Evolutionary conservation across 768 basidiomycete species (phyloP).

Genomic region (Chiua virens): DNA sequence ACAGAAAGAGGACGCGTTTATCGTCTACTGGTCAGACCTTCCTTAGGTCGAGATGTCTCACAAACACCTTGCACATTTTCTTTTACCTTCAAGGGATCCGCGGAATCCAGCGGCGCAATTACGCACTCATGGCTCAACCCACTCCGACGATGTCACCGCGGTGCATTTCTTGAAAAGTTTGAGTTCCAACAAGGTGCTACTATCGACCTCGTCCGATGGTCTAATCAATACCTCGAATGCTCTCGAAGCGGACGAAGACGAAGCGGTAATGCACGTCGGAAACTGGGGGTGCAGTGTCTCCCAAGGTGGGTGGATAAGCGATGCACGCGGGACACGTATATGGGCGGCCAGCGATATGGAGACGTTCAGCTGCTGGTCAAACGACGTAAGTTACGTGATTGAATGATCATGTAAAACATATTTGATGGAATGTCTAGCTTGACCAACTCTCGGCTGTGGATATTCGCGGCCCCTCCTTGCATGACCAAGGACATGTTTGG

Average conservation of each 20-base stretch:
- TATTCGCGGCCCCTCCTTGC: conserved; percentile 64
- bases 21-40: conserved; percentile 73
- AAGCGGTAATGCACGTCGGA: conserved; percentile 76
- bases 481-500: conserved; percentile 59
- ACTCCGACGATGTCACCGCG: conserved; percentile 90
- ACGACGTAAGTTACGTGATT: conserved; percentile 47
- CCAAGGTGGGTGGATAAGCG: conserved; percentile 67
- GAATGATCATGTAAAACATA: not conserved
- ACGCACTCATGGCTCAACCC: conserved; percentile 79
- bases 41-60: not conserved
- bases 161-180: conserved; percentile 50
- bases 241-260: conserved; percentile 83
- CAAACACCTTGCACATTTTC: not conserved
- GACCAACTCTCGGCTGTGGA: conserved; percentile 57
- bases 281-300: conserved; percentile 84
- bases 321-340: conserved; percentile 39
- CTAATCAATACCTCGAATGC: conserved; percentile 71
- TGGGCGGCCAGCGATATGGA: conserved; percentile 97
- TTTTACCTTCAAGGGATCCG: conserved; percentile 63
- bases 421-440: conserved; percentile 43
- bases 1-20: conserved; percentile 75
- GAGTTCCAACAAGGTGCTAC: conserved; percentile 44
- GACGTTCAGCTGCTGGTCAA: conserved; percentile 82
- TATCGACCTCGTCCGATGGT: conserved; percentile 88
- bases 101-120: conserved; percentile 71